Evolutionary conservation across 2,329 filamentous ascomycete genomes (phyloP).

Genomic region (Pestalotiopsis sp.): DNA sequence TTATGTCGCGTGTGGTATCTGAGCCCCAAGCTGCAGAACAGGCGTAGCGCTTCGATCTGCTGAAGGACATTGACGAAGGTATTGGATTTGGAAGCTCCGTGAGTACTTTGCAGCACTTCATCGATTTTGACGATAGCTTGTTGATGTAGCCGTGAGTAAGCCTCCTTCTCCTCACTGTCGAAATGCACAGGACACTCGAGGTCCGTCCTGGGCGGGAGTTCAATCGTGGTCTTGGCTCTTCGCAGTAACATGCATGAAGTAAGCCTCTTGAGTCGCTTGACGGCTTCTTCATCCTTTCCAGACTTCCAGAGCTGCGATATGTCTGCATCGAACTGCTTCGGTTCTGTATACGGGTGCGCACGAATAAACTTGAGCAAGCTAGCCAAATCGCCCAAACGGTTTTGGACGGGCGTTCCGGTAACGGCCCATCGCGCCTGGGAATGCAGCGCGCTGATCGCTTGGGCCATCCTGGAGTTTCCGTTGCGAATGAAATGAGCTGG

Average conservation of each 20-base stretch:
- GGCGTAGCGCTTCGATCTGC: not conserved
- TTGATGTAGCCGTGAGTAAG: not conserved
- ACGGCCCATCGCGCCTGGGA: slow-evolving; percentile 46
- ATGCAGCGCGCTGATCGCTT: not conserved
- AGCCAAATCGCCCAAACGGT: slow-evolving; percentile 43
- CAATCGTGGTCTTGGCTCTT: not conserved
- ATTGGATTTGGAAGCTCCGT: not conserved
- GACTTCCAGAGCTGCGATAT: slow-evolving; percentile 41
- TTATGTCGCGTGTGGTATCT: not conserved
- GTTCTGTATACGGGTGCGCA: slow-evolving; percentile 42
- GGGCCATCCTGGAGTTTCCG: not conserved
- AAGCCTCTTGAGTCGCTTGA: not conserved
- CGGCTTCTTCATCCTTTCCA: slow-evolving; percentile 30
- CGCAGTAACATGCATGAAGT: not conserved
- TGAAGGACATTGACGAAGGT: not conserved
- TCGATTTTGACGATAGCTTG: not conserved
- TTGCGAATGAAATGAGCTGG: not conserved
- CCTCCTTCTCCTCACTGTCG: not conserved
- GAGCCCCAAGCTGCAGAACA: not conserved
- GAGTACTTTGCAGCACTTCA: not conserved
- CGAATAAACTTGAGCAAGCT: slow-evolving; percentile 45
- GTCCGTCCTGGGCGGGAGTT: not conserved
- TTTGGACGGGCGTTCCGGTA: slow-evolving; percentile 53
- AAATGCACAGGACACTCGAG: not conserved
- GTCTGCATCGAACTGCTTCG: slow-evolving; percentile 39